phyloP scores from a whole-genome alignment of 176 grass and related monocot species.

The Pontederia crassipes region DNA sequence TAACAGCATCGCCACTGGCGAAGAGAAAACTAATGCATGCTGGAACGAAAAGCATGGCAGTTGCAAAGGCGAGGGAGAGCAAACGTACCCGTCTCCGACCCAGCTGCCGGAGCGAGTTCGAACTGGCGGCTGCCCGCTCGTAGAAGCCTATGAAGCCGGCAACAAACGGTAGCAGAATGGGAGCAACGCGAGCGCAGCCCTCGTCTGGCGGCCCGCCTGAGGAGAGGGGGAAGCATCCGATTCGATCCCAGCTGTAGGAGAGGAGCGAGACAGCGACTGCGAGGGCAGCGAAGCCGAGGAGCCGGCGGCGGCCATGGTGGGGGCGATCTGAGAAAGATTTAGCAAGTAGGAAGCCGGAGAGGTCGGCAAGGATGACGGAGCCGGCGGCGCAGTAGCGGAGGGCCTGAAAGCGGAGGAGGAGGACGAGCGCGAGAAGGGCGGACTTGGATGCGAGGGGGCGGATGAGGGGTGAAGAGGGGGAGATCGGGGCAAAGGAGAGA shows the following conservation, averaged over 20 bases:
- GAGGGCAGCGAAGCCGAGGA: conserved; percentile 31
- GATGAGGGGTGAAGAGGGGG: conserved; percentile 11
- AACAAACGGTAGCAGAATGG: conserved; percentile 35
- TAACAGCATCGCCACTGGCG: background rate
- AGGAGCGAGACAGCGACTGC: conserved; percentile 39
- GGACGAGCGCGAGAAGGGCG: conserved; percentile 40
- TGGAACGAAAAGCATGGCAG: conserved; percentile 45
- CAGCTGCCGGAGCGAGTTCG: conserved; percentile 36
- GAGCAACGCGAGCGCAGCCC: conserved; percentile 30
- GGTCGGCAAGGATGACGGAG: conserved; percentile 58
- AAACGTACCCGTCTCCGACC: conserved; percentile 22
- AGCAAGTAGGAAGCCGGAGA: conserved; percentile 51
- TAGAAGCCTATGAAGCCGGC: conserved; percentile 54
- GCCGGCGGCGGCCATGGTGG: background rate
- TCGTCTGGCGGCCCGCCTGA: conserved; percentile 14
- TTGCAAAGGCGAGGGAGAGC: conserved; percentile 27
- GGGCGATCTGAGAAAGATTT: conserved; percentile 39
- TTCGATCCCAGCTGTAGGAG: conserved; percentile 29
- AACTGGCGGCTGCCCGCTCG: conserved; percentile 29
- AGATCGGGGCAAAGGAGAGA: conserved; percentile 21
- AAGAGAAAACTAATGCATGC: conserved; percentile 42
- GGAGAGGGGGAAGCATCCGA: conserved; percentile 37
- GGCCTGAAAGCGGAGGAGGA: conserved; percentile 47
- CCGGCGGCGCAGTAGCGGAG: conserved; percentile 42
- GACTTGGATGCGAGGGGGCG: conserved; percentile 26